These are phyloP conservation scores for Ceratobasidium papillatum DNA, from an alignment of 1,284 basidiomycete species.

Conservation along the genomic window DNA sequence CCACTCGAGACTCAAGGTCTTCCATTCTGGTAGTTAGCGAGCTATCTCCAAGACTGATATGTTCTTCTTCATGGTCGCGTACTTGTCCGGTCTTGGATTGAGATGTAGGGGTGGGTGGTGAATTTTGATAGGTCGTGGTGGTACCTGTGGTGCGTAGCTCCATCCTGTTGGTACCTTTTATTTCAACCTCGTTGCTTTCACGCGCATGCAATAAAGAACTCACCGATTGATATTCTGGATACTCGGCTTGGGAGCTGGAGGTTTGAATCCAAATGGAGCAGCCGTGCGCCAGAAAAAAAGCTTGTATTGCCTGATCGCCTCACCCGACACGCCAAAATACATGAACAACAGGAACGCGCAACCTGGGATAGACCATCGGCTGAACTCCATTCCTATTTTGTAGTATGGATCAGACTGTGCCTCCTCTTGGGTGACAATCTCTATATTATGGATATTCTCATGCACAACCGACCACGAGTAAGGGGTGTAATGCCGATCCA, in stretches of 20 bases:
- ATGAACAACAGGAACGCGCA: slow-evolving; percentile 39
- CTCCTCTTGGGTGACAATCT: not conserved
- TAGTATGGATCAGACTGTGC: not conserved
- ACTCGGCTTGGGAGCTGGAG: not conserved
- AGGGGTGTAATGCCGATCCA: slow-evolving; percentile 49
- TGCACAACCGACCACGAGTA: slow-evolving; percentile 69
- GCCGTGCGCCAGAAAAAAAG: not conserved
- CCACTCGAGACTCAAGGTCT: too few species aligned
- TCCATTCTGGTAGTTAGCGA: too few species aligned
- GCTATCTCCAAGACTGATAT: too few species aligned
- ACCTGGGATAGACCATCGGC: slow-evolving; percentile 27
- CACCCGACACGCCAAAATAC: slow-evolving; percentile 40
- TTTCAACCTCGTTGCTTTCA: too few species aligned
- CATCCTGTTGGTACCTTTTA: not conserved
- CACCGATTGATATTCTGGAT: not conserved
- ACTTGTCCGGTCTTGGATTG: too few species aligned
- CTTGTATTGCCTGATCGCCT: slow-evolving; percentile 35
- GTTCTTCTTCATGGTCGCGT: too few species aligned
- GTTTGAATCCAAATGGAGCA: not conserved
- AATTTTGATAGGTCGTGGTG: not conserved
- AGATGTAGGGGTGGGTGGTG: too few species aligned
- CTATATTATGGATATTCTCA: slow-evolving; percentile 17
- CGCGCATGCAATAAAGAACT: not conserved
- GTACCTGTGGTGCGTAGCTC: not conserved
- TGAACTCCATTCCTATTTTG: slow-evolving; percentile 11